Base-by-base conservation (phyloP, 805 yeast genomes). In the Nakazawaea ernobii region DNA sequence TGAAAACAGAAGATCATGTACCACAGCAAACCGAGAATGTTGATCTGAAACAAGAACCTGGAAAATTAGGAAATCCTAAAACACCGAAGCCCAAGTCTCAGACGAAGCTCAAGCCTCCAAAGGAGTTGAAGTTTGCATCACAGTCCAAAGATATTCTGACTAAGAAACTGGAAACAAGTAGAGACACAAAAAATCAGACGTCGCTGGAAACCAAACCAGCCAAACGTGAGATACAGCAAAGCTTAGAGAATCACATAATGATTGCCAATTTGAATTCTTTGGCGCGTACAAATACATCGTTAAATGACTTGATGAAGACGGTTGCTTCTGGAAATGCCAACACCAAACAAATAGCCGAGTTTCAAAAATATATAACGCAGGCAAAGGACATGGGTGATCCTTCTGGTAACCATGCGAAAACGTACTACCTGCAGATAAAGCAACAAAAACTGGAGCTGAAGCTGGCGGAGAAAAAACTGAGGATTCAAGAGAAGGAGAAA, bases 281-380 rank as follows among this genome's bases (percentile, higher is more conserved):
- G 65, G 97, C 97, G 0, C 75, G 84, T 36, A 71, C 73, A 4
- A 95, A 90, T 57, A 73, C 79, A 0, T 73, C 81, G 4, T 65
- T 92, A 43, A 84, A 81, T 53, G 65, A 74, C 1, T 67, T 92
- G 45, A 90, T 92, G 97, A 81, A 83, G 52, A 76, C 74, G 5
- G 97, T 92, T 2, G 97, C 98, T 0, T 76, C 84, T 48, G 96
- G 96, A 4, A 73, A 71, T 24, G 96, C 97, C 0, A 62, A 80
- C 0, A 75, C 79, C 5, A 81, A 75, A 6, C 92, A 89, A 61
- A 84, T 92, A 14, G 68, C 77, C 24, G 81, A 79, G 40, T 92
- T 92, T 61, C 96, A 91, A 62, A 81, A 76, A 17, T 86, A 86
- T 56, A 89, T 92, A 48, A 82, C 79, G 50, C 71, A 80, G 46